Base-by-base conservation (phyloP, 768 basidiomycete genomes). In the Agaricus subrufescens region DNA sequence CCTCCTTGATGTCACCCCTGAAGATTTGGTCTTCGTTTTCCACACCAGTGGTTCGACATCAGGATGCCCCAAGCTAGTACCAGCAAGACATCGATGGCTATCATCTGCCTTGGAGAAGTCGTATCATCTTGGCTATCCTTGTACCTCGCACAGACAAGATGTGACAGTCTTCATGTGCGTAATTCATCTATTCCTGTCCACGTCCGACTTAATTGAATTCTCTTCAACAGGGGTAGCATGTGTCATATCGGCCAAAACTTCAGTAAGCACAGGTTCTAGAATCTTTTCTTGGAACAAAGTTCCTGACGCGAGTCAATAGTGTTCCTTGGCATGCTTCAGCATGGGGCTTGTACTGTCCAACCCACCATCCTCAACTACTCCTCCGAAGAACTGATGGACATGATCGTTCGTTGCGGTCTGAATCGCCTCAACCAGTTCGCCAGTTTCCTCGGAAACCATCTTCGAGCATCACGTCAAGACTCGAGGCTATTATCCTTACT, bases 11-110 rank as follows among this genome's bases (percentile, higher is more conserved):
- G 68, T 72, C 37, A 63, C 69, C 39, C 67, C 71, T 26, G 63
- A 73, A 31, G 83, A 85, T 51, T 67, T 73, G 27, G 77, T 78
- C 46, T 83, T 90, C 73, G 73, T 89, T 52, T 91, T 89, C 75
- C 89, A 89, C 67, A 90, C 89, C 9, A 86, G 84, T 57, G 89
- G 89, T 14, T 90, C 88, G 39, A 91, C 89, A 6, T 90, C 87
- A n/a, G 89, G 88, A 48, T 86, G 82, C 63, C 89, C 89, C 0
- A 91, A 89, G 64, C 82, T 91, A 27, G 85, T 91, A 0, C 87
- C 82, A 14, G 85, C 85, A 69, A 86, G 71, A 62, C 83, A 81
- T 61, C 77, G 71, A 29, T 91, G 89, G 89, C 59, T 91, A 29
- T 69, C 80, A 58, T 69, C 78, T n/a, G 81, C 80, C 2, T 69